Percentiles rank a stretch among this genome's conserved stretches.
Conservation (phyloP, 257 asterid genomes). For the Solanum peruvianum region DNA sequence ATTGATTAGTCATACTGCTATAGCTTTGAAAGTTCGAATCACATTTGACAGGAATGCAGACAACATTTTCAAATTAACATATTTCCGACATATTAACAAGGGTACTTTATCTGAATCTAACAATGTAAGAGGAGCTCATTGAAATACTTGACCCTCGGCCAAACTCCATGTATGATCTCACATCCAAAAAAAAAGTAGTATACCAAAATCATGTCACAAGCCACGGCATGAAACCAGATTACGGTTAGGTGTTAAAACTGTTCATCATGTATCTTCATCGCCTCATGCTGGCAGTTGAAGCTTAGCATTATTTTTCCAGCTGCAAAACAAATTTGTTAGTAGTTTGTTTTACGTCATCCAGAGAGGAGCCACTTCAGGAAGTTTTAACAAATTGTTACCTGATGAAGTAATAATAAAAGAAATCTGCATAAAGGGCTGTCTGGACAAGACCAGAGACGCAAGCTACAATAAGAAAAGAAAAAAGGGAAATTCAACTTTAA, state of each 20-base stretch:
- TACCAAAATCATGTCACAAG: not conserved
- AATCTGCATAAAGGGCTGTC: constrained; percentile 87
- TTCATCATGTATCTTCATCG: not conserved
- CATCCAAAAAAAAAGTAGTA: not conserved
- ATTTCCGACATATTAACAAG: not conserved
- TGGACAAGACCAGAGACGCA: constrained; percentile 73
- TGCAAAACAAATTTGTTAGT: constrained; percentile 19
- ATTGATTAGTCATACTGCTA: not conserved
- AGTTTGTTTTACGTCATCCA: not conserved
- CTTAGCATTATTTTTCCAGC: constrained; percentile 70
- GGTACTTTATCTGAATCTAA: not conserved
- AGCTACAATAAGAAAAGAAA: constrained; percentile 27
- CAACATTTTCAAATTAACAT: not conserved
- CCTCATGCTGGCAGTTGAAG: constrained; percentile 72
- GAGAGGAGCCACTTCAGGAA: not conserved
- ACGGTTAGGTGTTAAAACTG: not conserved
- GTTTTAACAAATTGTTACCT: constrained; percentile 33
- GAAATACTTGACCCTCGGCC: not conserved
- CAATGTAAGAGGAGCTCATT: not conserved
- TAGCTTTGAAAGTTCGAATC: not conserved
- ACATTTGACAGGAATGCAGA: not conserved
- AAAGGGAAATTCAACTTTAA: not conserved
- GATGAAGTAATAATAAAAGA: constrained; percentile 88
- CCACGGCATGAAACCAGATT: not conserved
- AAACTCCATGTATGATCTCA: not conserved